A percentile compares a stretch with the other conserved stretches of the same genome.
Conservation (phyloP, 2,329 filamentous ascomycete genomes). For the Neurospora crassa region DNA sequence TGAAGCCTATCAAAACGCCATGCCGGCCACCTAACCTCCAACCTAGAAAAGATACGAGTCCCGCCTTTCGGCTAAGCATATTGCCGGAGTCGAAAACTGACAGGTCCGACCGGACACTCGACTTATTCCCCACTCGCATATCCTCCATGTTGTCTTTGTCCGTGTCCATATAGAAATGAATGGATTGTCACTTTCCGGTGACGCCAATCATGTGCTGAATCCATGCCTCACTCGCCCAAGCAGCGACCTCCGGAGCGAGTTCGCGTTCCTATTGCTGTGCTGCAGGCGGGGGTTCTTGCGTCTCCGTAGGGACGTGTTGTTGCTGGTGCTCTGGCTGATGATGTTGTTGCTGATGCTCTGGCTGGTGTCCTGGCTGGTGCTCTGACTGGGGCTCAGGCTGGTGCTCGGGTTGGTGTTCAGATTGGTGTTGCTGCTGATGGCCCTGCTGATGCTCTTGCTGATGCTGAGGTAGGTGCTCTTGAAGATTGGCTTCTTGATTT, state of each 20-base stretch:
- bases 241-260: background rate
- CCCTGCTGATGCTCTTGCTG: background rate
- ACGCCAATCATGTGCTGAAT: background rate
- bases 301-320: background rate
- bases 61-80: background rate
- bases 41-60: background rate
- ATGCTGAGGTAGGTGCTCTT: background rate
- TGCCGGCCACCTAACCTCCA: background rate
- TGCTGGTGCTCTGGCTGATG: background rate
- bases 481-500: background rate
- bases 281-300: slow-evolving; percentile 1
- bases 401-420: background rate
- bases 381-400: background rate
- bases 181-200: background rate
- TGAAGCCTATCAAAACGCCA: background rate
- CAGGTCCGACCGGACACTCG: background rate
- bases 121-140: background rate
- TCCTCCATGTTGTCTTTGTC: background rate
- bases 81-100: background rate
- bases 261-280: slow-evolving; percentile 5
- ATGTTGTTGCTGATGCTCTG: background rate
- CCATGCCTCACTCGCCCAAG: background rate
- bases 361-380: background rate
- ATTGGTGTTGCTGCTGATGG: background rate
- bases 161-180: background rate